Conservation (phyloP, 495 filamentous ascomycete species). For the Penicillium riverlandense region DNA sequence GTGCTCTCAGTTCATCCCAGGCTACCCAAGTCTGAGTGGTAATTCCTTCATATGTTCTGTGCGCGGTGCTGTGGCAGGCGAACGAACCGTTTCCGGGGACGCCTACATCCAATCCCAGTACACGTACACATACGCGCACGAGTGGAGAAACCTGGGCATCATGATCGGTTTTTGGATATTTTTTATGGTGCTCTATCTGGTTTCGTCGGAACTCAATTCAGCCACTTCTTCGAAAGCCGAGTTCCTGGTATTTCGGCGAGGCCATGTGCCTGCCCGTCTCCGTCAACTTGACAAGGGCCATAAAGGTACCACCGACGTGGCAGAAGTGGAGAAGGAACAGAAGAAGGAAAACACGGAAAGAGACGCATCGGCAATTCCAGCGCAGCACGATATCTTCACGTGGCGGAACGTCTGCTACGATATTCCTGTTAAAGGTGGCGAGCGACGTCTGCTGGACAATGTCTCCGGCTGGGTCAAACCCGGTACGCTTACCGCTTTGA, state of each 20-base stretch:
- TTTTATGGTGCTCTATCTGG: constrained; percentile 45
- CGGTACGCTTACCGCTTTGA: constrained; percentile 61
- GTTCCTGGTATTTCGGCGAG: constrained; percentile 34
- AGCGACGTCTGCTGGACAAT: constrained; percentile 52
- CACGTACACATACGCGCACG: constrained; percentile 47
- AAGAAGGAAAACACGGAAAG: constrained; percentile 16
- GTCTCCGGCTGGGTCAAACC: constrained; percentile 63
- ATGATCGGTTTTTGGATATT: constrained; percentile 57
- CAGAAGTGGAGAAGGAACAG: constrained; percentile 8
- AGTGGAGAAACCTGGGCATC: constrained; percentile 63
- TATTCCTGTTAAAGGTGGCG: constrained; percentile 52
- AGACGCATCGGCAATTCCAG: constrained; percentile 31
- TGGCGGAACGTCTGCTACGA: constrained; percentile 71
- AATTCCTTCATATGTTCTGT: constrained; percentile 43
- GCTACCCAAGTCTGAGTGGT: constrained; percentile 39
- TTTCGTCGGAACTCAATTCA: constrained; percentile 40
- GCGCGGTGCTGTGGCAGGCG: constrained; percentile 47
- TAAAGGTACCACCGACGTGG: constrained; percentile 3
- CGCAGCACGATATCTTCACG: constrained; percentile 57
- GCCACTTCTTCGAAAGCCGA: constrained; percentile 36
- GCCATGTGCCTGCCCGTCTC: constrained; percentile 29
- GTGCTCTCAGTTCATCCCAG: constrained; percentile 46
- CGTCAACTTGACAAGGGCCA: constrained; percentile 22
- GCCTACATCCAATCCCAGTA: constrained; percentile 49
- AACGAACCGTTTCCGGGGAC: constrained; percentile 44